Evolutionary conservation across 768 basidiomycete species (phyloP).

Genomic region (Lactarius sp.): DNA sequence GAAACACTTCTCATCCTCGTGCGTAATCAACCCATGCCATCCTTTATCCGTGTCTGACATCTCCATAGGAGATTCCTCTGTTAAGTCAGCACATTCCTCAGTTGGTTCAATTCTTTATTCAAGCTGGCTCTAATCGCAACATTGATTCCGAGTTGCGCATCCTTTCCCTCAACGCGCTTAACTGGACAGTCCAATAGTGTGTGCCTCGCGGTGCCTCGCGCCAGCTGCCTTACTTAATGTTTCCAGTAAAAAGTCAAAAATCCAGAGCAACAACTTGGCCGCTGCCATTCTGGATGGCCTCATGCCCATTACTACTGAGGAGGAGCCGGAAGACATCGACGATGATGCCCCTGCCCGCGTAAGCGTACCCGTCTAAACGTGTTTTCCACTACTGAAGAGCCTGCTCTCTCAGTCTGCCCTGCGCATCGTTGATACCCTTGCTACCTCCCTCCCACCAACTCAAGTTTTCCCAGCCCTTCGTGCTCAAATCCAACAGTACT

Average conservation of each 20-base stretch:
- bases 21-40: slow-evolving; percentile 28
- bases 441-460: slow-evolving; percentile 85
- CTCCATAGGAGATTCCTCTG: slow-evolving; percentile 81
- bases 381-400: slow-evolving; percentile 5
- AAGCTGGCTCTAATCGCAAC: slow-evolving; percentile 70
- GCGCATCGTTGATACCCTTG: slow-evolving; percentile 88
- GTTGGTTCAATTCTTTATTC: slow-evolving; percentile 83
- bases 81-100: slow-evolving; percentile 84
- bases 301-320: slow-evolving; percentile 91
- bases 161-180: slow-evolving; percentile 86
- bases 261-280: slow-evolving; percentile 82
- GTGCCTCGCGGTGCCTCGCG: slow-evolving; percentile 27
- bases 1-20: slow-evolving; percentile 94
- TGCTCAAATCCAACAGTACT: slow-evolving; percentile 76
- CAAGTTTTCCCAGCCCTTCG: slow-evolving; percentile 96
- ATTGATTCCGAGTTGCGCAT: slow-evolving; percentile 80
- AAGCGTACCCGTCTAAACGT: slow-evolving; percentile 30
- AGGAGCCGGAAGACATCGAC: slow-evolving; percentile 89
- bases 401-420: slow-evolving; percentile 67
- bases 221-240: slow-evolving; percentile 5
- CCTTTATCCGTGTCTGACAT: slow-evolving; percentile 10
- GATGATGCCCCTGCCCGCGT: slow-evolving; percentile 92
- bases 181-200: slow-evolving; percentile 96
- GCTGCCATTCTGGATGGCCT: slow-evolving; percentile 83
- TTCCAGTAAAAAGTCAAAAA: slow-evolving; percentile 89